A percentile compares a stretch with the other conserved stretches of the same genome.
Evolutionary conservation across 345 rosid species (phyloP).

Genomic region (Bruguiera sexangula): DNA sequence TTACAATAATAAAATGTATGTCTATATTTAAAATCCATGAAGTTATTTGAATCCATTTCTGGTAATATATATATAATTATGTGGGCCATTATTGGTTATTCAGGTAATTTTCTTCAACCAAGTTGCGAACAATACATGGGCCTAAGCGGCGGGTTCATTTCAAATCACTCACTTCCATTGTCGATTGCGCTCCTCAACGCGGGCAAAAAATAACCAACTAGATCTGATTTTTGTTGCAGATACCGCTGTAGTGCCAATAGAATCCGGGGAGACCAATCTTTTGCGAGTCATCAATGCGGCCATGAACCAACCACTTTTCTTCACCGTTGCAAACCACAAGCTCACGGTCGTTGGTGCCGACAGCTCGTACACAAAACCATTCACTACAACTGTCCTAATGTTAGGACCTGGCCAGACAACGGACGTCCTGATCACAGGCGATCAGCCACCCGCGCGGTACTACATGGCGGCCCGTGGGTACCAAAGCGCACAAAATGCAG

Average conservation of each 20-base stretch:
- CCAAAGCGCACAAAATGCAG: slow-evolving; percentile 23
- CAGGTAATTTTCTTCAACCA: too few species aligned
- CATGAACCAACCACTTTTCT: slow-evolving; percentile 26
- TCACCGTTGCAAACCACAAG: slow-evolving; percentile 28
- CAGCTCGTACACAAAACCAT: slow-evolving; percentile 26
- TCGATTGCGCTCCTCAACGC: not conserved
- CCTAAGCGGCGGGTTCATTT: too few species aligned
- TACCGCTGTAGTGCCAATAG: slow-evolving; percentile 20
- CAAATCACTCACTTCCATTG: too few species aligned
- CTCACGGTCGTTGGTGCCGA: slow-evolving; percentile 33
- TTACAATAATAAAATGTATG: too few species aligned
- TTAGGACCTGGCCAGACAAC: slow-evolving; percentile 34
- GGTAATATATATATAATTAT: too few species aligned
- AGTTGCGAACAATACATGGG: too few species aligned
- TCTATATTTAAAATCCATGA: too few species aligned
- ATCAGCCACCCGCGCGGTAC: slow-evolving; percentile 20
- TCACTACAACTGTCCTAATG: slow-evolving; percentile 29
- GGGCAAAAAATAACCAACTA: not conserved
- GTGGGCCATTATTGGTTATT: too few species aligned
- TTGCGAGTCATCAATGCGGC: slow-evolving; percentile 28
- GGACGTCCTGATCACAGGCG: slow-evolving; percentile 28
- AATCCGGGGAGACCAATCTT: slow-evolving; percentile 30
- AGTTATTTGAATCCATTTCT: too few species aligned
- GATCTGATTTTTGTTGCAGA: slow-evolving; percentile 16
- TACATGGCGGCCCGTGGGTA: slow-evolving; percentile 27